Evolutionary conservation across 2,329 filamentous ascomycete species (phyloP), one percentile per base, ranked within the genome.

Genomic region (Scedosporium apiospermum): DNA sequence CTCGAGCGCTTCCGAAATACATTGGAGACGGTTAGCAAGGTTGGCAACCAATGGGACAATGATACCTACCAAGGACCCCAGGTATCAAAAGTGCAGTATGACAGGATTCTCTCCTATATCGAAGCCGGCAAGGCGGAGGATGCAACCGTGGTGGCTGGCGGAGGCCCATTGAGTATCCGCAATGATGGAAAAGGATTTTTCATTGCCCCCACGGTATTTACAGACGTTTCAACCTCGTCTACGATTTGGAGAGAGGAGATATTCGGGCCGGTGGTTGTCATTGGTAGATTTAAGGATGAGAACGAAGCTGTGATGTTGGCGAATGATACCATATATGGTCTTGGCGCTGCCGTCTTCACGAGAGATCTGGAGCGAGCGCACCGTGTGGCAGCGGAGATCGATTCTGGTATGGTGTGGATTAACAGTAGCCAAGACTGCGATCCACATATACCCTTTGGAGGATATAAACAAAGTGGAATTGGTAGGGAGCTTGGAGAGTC

Each of bases 21-120:
- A 62, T 78, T 86, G 44, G 75, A 78, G 55, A 75, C 78, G 53
- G 75, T 82, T 65, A 72, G 67, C 65, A 69, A 69, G 58, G 79
- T 72, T 38, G 71, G 71, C 2, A 66, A 70, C 64, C 71, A 71
- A 60, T 73, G 70, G 70, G 66, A 68, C 10, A 57, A 65, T 0
- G 68, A 71, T 26, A 88, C 69, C 3, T 72, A 71, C 62, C 71
- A 73, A 57, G 71, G 71, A 1, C 71, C 71, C 10, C 71, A 72
- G 69, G 83, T 89, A 60, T 86, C 84, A 7, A 86, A 86, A 72
- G 72, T 78, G 44, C 87, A 90, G 69, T 87, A 84, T 67, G 86
- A 89, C 49, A 78, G 83, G 10, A 80, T 91, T 4, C 78, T 90
- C 7, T 80, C 80, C 1, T 91, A 88, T 71, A 84, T 91, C 61